Base-by-base conservation (phyloP, 2,329 filamentous ascomycete species). In the Pseudopithomyces maydicus region DNA sequence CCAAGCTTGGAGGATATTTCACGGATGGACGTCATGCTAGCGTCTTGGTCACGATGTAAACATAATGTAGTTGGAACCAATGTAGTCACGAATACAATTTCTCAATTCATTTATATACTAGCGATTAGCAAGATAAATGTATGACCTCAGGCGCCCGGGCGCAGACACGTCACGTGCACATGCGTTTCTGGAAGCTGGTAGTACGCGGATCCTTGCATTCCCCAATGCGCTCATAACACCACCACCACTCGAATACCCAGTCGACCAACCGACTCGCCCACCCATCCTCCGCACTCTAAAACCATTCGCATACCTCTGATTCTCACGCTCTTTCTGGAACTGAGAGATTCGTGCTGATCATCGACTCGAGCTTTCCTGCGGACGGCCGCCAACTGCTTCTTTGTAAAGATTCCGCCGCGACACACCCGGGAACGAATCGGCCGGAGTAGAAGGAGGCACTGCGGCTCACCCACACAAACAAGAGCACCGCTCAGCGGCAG, bases 1-100 rank as follows among this genome's bases (percentile, higher is more conserved):
- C 72, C 72, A 74, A 65, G 61, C 67, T 67, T 62, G 65, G 61
- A 61, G 51, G 46, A 52, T 53, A 53, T 64, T 67, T 63, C 63
- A 29, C 66, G 66, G 65, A 64, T 69, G 66, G 54, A 61, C 55
- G 63, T 63, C 63, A 66, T 70, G 67, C 65, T 66, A 64, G 59
- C 41, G 50, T 50, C 62, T 63, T 62, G 60, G 61, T 66, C 55
- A 67, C 65, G 64, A 69, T 67, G 70, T 59, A 70, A 57, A 67
- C 48, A 62, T 75, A 74, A 75, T 74, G 66, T 73, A 71, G 59
- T 61, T 48, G 43, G 43, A 42, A 51, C 20, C 26, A 23, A 45
- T 36, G 41, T 52, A 52, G 36, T 44, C 23, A 43, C 22, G 22
- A n/a, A 39, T 3, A 22, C 11, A 3, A 4, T 29, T 2, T 23